Evolutionary conservation across 176 grass and related monocot genomes (phyloP), one percentile per base, ranked within the genome.

Genomic region (Aegilops sharonensis): DNA sequence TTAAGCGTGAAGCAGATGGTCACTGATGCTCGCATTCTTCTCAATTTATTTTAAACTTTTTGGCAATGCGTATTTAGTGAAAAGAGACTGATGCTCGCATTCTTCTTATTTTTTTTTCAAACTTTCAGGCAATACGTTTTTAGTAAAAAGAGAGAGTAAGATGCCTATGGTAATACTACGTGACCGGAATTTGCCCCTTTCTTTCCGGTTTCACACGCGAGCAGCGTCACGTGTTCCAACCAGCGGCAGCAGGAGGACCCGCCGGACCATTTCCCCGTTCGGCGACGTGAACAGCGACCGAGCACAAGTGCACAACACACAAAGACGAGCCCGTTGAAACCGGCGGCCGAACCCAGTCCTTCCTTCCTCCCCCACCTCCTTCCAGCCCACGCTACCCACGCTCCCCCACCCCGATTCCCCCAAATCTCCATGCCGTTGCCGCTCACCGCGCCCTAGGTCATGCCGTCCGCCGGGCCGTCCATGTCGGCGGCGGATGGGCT

Each of bases 401-500:
- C 32, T 25, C 64, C 37, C 8, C 15, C 11, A 8, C 40, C 62
- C 36, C 4, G 56, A 20, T 72, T 27, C 9, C 68, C 39, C 68
- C 68, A 32, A 13, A 31, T 34, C 42, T 29, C 83, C 75, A 84
- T 81, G 87, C 71, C 84, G 23, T 68, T 78, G 83, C 71, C 81
- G 18, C 59, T 78, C 64, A 52, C 83, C 83, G 11, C 66, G 66
- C 66, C 32, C 67, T 12, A 54, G 50, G 74, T 87, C 75, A 79
- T 85, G 88, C 62, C 85, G 6, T 48, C 81, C 43, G 68, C 67
- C 48, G 77, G 54, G 13, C 42, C 84, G 67, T 32, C 87, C 68
- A 82, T 81, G 64, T 80, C 83, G 42, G 64, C 64, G 36, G 94
- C 86, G 32, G 95, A 95, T 52, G 95, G 91, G 29, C 95, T 98